Evolutionary conservation across 2,329 filamentous ascomycete species (phyloP), one percentile per base, ranked within the genome.

Genomic region (Ascochyta clinopodiicola): DNA sequence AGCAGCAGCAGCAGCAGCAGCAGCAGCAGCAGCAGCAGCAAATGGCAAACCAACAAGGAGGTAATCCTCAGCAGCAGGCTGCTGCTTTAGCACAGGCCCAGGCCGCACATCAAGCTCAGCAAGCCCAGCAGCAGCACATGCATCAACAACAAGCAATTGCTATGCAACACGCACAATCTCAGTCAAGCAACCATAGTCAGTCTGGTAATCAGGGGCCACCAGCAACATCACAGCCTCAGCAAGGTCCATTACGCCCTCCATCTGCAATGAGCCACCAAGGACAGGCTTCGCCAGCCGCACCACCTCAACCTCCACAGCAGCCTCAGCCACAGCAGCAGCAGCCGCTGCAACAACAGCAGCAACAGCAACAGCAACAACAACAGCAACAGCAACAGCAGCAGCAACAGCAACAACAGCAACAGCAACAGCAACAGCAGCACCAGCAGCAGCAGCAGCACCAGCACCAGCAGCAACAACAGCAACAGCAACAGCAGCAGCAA

Each of bases 91-190:
- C 82, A 24, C 84, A 85, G 67, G 76, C 77, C 40, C 77, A 83
- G 48, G 69, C 67, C 27, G 67, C 62, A 17, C 74, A 76, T 27
- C 78, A 79, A 50, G 72, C 74, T 36, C 77, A 78, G 52, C 76
- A 77, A 29, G 73, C 78, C 34, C 75, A 78, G 59, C 76, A 76
- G 50, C 76, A 76, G 56, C 78, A 79, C 62, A 74, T 77, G 42
- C 79, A 61, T 38, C 77, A 77, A 24, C 53, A 56, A 74, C 77
- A 79, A 53, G 69, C 75, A 17, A 73, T 76, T 49, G 72, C 74
- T 2, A 77, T 82, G 80, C 79, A 81, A 57, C 79, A 81, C 51
- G 79, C 73, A 1, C 75, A 77, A 31, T 81, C 79, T 0, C 80
- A 82, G 64, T 75, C 77, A 47, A 81, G 80, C 56, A 81, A 81